phyloP scores from a whole-genome alignment of 2,329 filamentous ascomycete genomes.

The Exophiala sideris region DNA sequence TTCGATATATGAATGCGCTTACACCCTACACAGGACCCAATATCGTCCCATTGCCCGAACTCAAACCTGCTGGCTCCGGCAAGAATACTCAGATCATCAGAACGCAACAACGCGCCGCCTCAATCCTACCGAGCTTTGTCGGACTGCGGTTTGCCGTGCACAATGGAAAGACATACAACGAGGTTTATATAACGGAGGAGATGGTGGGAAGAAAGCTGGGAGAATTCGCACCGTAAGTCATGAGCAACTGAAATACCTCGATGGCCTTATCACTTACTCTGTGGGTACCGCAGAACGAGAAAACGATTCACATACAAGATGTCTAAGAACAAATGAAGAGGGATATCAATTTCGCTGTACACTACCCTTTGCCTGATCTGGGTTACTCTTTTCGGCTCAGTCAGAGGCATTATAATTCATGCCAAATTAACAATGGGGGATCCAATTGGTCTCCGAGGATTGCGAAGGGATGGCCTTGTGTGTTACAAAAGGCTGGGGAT shows the following conservation, averaged over 20 bases:
- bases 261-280: neutral
- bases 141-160: constrained; percentile 85
- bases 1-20: constrained; percentile 24
- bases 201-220: constrained; percentile 96
- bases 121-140: constrained; percentile 88
- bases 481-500: too few relatives aligned
- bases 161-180: constrained; percentile 83
- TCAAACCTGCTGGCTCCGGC: constrained; percentile 55
- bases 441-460: too few relatives aligned
- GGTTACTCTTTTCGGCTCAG: too few relatives aligned
- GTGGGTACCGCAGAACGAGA: constrained; percentile 52
- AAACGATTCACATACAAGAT: constrained; percentile 67
- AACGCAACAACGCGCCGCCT: constrained; percentile 82
- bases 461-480: too few relatives aligned
- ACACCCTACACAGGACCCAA: constrained; percentile 20
- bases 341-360: neutral
- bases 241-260: neutral
- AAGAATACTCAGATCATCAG: constrained; percentile 63
- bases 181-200: constrained; percentile 82
- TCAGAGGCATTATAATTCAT: too few relatives aligned
- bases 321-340: constrained; percentile 65
- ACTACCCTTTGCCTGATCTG: too few relatives aligned
- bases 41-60: constrained; percentile 40
- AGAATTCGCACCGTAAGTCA: constrained; percentile 80
- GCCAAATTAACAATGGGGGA: too few relatives aligned